phyloP scores from a whole-genome alignment of 2,329 filamentous ascomycete genomes.

The Teratosphaeriaceae sp. region DNA sequence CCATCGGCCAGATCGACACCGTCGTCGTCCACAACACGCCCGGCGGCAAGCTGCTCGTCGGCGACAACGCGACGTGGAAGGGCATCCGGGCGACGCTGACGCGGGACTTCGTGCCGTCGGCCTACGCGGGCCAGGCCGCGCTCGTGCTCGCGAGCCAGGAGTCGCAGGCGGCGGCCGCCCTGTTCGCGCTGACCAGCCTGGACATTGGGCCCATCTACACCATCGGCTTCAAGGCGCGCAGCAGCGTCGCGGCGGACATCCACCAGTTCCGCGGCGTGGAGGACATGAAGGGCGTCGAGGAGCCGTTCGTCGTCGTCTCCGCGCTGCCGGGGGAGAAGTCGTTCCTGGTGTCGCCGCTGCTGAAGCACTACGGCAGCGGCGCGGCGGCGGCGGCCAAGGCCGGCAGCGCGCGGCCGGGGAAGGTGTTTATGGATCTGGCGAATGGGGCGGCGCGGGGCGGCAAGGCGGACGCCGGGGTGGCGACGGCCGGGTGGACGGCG shows the following conservation, averaged over 20 bases:
- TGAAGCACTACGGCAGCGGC: constrained; percentile 60
- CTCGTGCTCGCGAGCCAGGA: constrained; percentile 67
- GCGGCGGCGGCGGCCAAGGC: constrained; percentile 33
- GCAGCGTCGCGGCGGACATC: constrained; percentile 56
- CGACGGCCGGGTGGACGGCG: constrained; percentile 69
- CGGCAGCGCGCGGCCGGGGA: constrained; percentile 36
- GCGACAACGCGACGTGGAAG: constrained; percentile 81
- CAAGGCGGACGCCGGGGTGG: too few species aligned
- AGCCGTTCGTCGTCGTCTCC: constrained; percentile 76
- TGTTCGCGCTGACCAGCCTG: constrained; percentile 72
- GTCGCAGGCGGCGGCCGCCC: constrained; percentile 68
- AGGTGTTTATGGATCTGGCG: constrained; percentile 76
- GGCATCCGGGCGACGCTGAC: constrained; percentile 77
- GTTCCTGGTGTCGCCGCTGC: constrained; percentile 67
- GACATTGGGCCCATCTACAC: constrained; percentile 75
- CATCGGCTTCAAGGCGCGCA: constrained; percentile 64
- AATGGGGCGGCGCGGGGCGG: constrained; percentile 59
- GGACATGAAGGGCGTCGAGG: constrained; percentile 70
- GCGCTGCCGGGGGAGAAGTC: constrained; percentile 73
- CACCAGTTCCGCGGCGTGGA: constrained; percentile 63
- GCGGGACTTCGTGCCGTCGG: constrained; percentile 73
- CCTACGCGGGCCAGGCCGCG: constrained; percentile 68
- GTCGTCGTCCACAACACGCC: constrained; percentile 57
- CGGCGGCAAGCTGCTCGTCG: constrained; percentile 53
- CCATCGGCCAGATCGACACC: constrained; percentile 76